These are phyloP conservation scores for Phytophthora melonis DNA, from an alignment of 352 stramenopile species.

Conservation along the genomic window DNA sequence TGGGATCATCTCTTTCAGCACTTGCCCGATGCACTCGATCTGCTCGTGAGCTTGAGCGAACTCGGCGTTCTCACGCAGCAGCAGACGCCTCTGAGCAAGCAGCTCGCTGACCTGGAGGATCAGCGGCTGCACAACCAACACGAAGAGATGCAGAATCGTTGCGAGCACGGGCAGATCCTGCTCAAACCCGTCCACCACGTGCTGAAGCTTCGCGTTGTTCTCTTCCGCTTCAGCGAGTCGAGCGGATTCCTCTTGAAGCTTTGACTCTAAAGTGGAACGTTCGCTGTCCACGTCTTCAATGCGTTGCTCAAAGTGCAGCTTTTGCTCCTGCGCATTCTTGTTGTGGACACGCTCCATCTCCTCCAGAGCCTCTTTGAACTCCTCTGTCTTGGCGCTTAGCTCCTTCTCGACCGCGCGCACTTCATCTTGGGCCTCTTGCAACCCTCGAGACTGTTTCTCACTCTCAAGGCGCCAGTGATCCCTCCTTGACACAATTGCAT, in stretches of 20 bases:
- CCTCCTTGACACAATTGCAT: constrained; percentile 26
- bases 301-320: constrained; percentile 42
- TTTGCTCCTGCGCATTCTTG: constrained; percentile 49
- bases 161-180: constrained; percentile 55
- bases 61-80: constrained; percentile 60
- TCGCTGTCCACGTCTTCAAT: constrained; percentile 51
- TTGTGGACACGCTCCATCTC: constrained; percentile 60
- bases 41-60: constrained; percentile 54
- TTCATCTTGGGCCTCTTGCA: constrained; percentile 31
- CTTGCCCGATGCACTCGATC: constrained; percentile 69
- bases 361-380: constrained; percentile 44
- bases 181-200: constrained; percentile 46
- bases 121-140: constrained; percentile 62
- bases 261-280: constrained; percentile 36
- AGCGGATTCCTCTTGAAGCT: constrained; percentile 37
- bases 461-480: constrained; percentile 34
- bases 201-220: constrained; percentile 38
- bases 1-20: constrained; percentile 68
- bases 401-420: constrained; percentile 42
- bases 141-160: constrained; percentile 65
- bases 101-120: constrained; percentile 78
- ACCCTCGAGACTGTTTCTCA: constrained; percentile 29
- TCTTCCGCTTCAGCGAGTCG: constrained; percentile 24
- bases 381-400: constrained; percentile 39
- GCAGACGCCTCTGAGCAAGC: constrained; percentile 63